A percentile compares a stretch with the other conserved stretches of the same genome.
phyloP scores from a whole-genome alignment of 352 stramenopile genomes.

The Globisporangium abappressorium region DNA sequence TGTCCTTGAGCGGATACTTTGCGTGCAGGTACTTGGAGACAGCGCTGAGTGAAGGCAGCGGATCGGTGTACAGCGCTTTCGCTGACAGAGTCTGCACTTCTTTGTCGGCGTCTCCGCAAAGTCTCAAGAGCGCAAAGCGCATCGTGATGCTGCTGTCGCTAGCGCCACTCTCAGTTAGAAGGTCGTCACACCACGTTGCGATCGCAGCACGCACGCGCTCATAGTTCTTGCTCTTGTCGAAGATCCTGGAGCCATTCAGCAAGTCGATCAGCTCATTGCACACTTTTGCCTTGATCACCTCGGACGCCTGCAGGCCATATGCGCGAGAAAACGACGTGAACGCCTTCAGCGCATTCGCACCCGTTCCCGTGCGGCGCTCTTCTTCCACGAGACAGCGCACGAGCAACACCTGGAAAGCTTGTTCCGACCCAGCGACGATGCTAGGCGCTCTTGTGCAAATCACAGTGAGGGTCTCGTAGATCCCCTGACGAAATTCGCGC shows the following conservation, averaged over 20 bases:
- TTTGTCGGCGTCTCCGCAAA: conserved; percentile 37
- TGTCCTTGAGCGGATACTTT: conserved; percentile 27
- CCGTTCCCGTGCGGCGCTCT: conserved; percentile 37
- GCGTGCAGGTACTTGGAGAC: conserved; percentile 28
- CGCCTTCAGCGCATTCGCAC: conserved; percentile 60
- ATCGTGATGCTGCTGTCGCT: conserved; percentile 36
- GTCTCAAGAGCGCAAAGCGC: conserved; percentile 57
- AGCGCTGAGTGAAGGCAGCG: conserved; percentile 32
- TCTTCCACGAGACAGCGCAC: conserved; percentile 62
- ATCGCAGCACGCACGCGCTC: conserved; percentile 56
- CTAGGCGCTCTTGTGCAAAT: conserved; percentile 36
- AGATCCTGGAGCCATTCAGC: conserved; percentile 56
- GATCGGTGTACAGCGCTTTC: conserved; percentile 44
- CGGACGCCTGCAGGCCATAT: conserved; percentile 29
- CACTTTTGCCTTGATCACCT: conserved; percentile 36
- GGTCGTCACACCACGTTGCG: conserved; percentile 51
- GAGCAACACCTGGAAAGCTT: conserved; percentile 75
- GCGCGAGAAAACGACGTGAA: conserved; percentile 49
- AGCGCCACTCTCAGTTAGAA: conserved; percentile 22
- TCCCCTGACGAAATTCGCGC: conserved; percentile 52
- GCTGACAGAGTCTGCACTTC: conserved; percentile 33
- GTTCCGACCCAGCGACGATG: conserved; percentile 47
- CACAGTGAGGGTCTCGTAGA: conserved; percentile 59
- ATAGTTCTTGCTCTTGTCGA: conserved; percentile 58
- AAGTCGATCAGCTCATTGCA: conserved; percentile 49